A percentile compares a stretch with the other conserved stretches of the same genome.
phyloP scores from a whole-genome alignment of 176 grass and related monocot species.

The Cenchrus americanus region DNA sequence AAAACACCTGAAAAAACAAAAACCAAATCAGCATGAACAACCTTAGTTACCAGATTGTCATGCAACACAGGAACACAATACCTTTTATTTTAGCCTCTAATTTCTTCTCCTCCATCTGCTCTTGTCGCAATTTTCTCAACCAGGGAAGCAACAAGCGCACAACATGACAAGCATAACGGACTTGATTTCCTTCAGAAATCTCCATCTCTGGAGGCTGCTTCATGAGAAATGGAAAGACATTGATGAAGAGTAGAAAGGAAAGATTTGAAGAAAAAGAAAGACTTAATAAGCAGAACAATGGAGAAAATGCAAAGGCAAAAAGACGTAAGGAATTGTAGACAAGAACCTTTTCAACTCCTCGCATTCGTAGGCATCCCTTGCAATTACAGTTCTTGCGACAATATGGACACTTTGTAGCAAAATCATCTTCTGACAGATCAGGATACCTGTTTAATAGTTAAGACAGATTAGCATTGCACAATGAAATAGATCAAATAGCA shows the following conservation, averaged over 20 bases:
- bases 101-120: constrained; percentile 63
- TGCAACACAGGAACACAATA: constrained; percentile 26
- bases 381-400: constrained; percentile 76
- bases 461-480: not conserved
- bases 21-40: not conserved
- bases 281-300: not conserved
- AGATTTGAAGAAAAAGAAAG: not conserved
- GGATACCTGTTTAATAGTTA: constrained; percentile 57
- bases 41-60: not conserved
- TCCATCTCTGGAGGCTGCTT: constrained; percentile 56
- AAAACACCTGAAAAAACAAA: constrained; percentile 41
- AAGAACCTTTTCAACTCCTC: constrained; percentile 49
- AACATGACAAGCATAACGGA: constrained; percentile 48
- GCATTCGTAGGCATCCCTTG: constrained; percentile 64
- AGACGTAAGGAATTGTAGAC: not conserved
- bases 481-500: not conserved
- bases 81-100: constrained; percentile 72
- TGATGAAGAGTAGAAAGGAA: not conserved
- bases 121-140: constrained; percentile 51
- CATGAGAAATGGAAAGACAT: constrained; percentile 17
- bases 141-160: constrained; percentile 60
- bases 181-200: constrained; percentile 50
- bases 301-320: not conserved
- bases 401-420: constrained; percentile 55
- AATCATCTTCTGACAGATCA: constrained; percentile 51